Percentiles rank a stretch among this genome's conserved stretches.
Evolutionary conservation across 1,284 basidiomycete species (phyloP).

Genomic region (Tetrapyrgos nigripes): DNA sequence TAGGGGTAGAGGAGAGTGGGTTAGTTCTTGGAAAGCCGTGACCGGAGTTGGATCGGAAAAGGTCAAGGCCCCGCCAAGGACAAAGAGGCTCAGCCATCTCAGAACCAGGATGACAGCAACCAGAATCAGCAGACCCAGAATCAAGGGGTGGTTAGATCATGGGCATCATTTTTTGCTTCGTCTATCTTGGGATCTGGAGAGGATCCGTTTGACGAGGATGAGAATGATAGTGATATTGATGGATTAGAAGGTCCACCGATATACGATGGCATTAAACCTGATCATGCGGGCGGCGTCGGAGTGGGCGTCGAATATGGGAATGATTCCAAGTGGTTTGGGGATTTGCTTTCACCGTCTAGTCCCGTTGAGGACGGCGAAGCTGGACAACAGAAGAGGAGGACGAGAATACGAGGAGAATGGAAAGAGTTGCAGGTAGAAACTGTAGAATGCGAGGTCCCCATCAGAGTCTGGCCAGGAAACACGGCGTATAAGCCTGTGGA

Average conservation of each 20-base stretch:
- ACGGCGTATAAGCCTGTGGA: constrained; percentile 86
- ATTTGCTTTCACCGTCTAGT: too few relatives aligned
- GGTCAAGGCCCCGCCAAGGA: constrained; percentile 35
- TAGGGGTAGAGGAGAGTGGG: constrained; percentile 69
- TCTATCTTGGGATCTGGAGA: constrained; percentile 57
- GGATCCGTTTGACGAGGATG: constrained; percentile 28
- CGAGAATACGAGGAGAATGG: constrained; percentile 70
- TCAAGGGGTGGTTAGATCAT: constrained; percentile 33
- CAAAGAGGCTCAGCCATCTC: constrained; percentile 70
- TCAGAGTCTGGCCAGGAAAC: constrained; percentile 87
- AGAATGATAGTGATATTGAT: constrained; percentile 27
- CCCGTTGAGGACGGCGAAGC: neutral
- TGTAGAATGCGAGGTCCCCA: constrained; percentile 92
- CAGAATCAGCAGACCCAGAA: constrained; percentile 25
- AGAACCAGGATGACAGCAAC: constrained; percentile 55
- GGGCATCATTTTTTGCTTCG: constrained; percentile 61
- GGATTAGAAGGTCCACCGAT: constrained; percentile 20
- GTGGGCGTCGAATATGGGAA: constrained; percentile 54
- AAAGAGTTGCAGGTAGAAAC: constrained; percentile 72
- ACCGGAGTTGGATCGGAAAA: neutral
- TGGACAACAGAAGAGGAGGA: neutral
- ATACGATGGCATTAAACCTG: constrained; percentile 55
- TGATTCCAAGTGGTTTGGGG: neutral
- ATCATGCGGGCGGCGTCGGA: constrained; percentile 50
- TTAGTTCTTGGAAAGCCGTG: constrained; percentile 65